These are phyloP conservation scores for Phytophthora sansomeana DNA, from an alignment of 352 stramenopile genomes.

Conservation along the genomic window DNA sequence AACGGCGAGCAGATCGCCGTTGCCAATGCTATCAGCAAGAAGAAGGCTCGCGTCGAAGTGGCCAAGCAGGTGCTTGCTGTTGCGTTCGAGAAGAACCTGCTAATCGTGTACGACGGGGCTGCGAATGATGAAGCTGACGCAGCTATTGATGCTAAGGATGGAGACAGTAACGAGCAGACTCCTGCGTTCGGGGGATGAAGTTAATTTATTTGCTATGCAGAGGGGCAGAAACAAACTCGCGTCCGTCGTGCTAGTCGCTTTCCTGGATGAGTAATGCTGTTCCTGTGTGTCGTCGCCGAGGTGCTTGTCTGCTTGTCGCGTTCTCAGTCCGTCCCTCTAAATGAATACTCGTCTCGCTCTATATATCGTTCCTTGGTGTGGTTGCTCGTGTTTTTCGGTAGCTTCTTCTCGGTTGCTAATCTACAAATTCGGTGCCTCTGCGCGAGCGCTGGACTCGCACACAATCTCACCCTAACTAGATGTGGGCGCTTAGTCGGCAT, in stretches of 20 bases:
- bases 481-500: conserved; percentile 63
- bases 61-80: conserved; percentile 74
- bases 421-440: conserved; percentile 50
- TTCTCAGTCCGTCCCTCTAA: conserved; percentile 21
- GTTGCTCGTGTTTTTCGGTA: conserved; percentile 23
- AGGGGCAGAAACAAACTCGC: conserved; percentile 9
- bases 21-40: conserved; percentile 69
- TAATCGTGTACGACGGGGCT: conserved; percentile 46
- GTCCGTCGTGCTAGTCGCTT: conserved; percentile 4
- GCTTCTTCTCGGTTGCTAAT: conserved; percentile 51
- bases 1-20: conserved; percentile 51
- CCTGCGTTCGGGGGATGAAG: conserved; percentile 21
- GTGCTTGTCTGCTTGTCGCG: conserved; percentile 13
- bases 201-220: conserved; percentile 36
- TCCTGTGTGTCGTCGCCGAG: conserved; percentile 6
- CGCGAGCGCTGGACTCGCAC: too few relatives aligned
- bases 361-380: conserved; percentile 31
- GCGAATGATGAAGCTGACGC: conserved; percentile 40
- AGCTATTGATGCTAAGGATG: conserved; percentile 30
- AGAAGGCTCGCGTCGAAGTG: conserved; percentile 81
- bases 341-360: conserved; percentile 40
- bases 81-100: conserved; percentile 67
- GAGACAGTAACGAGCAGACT: conserved; percentile 19
- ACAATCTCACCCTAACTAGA: conserved; percentile 26
- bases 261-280: not conserved